Base-by-base conservation (phyloP, 208 protist genomes). In the Trypanosoma cruzi region DNA sequence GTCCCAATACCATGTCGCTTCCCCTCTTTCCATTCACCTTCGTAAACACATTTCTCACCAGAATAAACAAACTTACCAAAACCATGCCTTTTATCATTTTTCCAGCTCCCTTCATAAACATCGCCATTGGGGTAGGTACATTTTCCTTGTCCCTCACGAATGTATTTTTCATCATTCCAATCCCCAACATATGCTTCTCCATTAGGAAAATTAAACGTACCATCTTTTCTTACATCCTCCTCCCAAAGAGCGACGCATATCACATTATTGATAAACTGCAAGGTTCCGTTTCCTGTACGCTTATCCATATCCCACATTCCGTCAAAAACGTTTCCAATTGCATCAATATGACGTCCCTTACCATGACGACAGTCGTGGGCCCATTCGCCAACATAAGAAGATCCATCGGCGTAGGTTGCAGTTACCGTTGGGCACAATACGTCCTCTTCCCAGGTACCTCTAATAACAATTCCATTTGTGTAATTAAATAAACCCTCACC, bases 101-200 rank as follows among this genome's bases (percentile, higher is more conserved):
- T 68, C 93, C 95, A 98, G 18, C 75, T 73, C 14, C 95, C 95
- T 22, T 80, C 80, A 76, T 97, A 98, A 26, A 81, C 64, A 64
- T 89, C 77, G 46, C 91, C 90, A 56, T 89, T 90, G 1, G 63
- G 79, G 48, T 85, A 94, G 37, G 71, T 82, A 68, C 90, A 97
- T 22, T 50, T 74, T 14, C 95, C 95, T 56, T 66, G 29, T 55
- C 93, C 94, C 4, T 94, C 69, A 52, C 94, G 88, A 24, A 79
- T 34, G 53, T 77, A 60, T 40, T 42, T 64, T 31, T 8, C 34
- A n/a, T 66, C 73, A 71, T 95, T 80, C 89, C 86, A 92, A 26
- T 70, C 82, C 20, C 90, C 89, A 14, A 66, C 59, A 72, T 96
- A 92, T 22, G 77, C 75, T 57, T 92, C 87, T 0, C 86, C 88